phyloP scores from a whole-genome alignment of 768 basidiomycete genomes.

The Neoboletus subvelutipes region DNA sequence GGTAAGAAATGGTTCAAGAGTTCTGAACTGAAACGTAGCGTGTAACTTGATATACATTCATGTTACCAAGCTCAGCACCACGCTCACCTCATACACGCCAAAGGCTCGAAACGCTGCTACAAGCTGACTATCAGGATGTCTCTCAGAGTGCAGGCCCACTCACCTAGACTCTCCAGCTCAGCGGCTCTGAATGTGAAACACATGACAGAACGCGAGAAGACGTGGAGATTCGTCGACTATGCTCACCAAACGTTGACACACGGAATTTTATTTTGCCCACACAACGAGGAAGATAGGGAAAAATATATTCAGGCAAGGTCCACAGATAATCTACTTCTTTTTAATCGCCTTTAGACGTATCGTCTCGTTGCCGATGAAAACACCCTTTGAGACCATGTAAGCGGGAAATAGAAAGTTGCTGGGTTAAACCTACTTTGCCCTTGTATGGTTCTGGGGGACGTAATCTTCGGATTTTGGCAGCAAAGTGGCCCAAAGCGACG shows the following conservation, averaged over 20 bases:
- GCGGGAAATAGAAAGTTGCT: background rate
- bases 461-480: constrained; percentile 79
- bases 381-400: constrained; percentile 54
- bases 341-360: constrained; percentile 90
- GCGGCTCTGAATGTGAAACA: background rate
- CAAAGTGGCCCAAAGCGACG: constrained; percentile 82
- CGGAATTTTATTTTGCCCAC: background rate
- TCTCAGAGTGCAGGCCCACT: background rate
- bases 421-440: constrained; percentile 75
- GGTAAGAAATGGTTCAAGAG: background rate
- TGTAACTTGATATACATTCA: background rate
- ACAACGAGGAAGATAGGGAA: background rate
- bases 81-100: background rate
- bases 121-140: background rate
- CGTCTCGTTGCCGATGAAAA: constrained; percentile 91
- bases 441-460: constrained; percentile 96
- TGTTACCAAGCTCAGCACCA: background rate
- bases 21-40: too few species aligned
- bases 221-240: background rate
- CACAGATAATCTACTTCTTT: constrained; percentile 73
- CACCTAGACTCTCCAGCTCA: background rate
- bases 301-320: constrained; percentile 7
- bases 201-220: too few species aligned
- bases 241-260: background rate
- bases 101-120: background rate